Conservation (phyloP, 1,284 basidiomycete species). For the Pseudozyma sp. region DNA sequence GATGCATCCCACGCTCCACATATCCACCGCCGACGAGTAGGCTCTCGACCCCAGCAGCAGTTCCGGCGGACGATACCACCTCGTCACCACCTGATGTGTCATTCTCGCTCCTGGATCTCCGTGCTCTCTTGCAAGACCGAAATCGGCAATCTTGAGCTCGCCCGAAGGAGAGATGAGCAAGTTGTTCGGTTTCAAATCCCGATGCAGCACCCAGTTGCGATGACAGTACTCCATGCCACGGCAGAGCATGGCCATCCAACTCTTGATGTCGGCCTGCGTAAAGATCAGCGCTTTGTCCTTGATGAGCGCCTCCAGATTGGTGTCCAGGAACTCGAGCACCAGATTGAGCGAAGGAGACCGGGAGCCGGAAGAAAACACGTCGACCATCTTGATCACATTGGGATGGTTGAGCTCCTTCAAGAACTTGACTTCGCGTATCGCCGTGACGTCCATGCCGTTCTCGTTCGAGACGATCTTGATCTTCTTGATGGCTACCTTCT, state of each 20-base stretch:
- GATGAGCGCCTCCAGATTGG: slow-evolving; percentile 97
- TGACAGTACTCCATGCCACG: slow-evolving; percentile 97
- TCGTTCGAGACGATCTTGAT: slow-evolving; percentile 73
- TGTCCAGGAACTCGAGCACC: slow-evolving; percentile 95
- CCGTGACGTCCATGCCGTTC: slow-evolving; percentile 99
- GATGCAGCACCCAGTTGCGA: slow-evolving; percentile 89
- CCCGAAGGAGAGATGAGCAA: slow-evolving; percentile 91
- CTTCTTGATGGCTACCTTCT: slow-evolving; percentile 95
- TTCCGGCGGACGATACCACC: slow-evolving; percentile 97
- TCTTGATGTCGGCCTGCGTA: slow-evolving; percentile 94
- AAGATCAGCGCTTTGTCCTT: slow-evolving; percentile 92
- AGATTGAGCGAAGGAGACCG: slow-evolving; percentile 82
- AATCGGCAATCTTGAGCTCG: slow-evolving; percentile 97
- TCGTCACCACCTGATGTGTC: slow-evolving; percentile 97
- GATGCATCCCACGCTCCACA: slow-evolving; percentile 95
- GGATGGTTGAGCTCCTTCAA: slow-evolving; percentile 91
- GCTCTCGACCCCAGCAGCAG: slow-evolving; percentile 87
- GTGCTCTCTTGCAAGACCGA: slow-evolving; percentile 96
- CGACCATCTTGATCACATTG: slow-evolving; percentile 95
- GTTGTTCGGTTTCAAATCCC: slow-evolving; percentile 99
- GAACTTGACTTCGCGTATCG: slow-evolving; percentile 97
- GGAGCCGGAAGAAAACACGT: slow-evolving; percentile 95
- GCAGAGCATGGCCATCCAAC: slow-evolving; percentile 98
- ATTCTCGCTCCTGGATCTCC: slow-evolving; percentile 92
- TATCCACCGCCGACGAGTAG: slow-evolving; percentile 88